Base-by-base conservation (phyloP, 2,329 filamentous ascomycete species). In the Diaporthe amygdali region DNA sequence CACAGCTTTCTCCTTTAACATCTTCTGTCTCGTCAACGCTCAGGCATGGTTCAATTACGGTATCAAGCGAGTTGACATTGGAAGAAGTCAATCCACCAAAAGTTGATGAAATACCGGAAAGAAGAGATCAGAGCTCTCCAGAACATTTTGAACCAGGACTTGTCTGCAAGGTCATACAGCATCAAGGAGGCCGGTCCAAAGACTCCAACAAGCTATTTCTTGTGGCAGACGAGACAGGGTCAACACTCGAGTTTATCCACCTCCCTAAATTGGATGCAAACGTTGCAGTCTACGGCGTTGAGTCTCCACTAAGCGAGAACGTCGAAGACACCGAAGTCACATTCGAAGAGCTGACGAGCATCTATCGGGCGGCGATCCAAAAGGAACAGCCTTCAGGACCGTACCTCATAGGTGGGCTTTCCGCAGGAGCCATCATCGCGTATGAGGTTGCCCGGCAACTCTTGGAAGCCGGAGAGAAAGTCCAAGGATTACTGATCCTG, bases 341-440 rank as follows among this genome's bases (percentile, higher is more conserved):
- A 14, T 30, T 51, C 25, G 22, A 51, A 27, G 47, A 51, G 25
- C 25, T 51, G 47, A 8, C 47, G 12, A 51, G 47, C 47, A 17
- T 3, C 22, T 51, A 51, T 15, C 47, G 22, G 22, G 25, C 47
- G 47, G 47, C 47, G 2, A 55, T 67, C 12, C 64, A 39, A 41
- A 41, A 49, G 6, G 54, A 67, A 9, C 74, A 73, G n/a, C 61
- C 72, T 9, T 63, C 56, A 5, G 72, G 72, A 5, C 72, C 74
- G 1, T 75, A 74, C 27, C 61, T 67, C 5, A 32, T 75, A 3
- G 71, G 68, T 0, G 74, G 74, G 3, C 72, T 68, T 55, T 75
- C 74, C 14, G 71, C 72, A 32, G 74, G 74, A 25, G 74, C 68
- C 10, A 74, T 71, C 3, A 72, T 72, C 32, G 72, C 74, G 5